Evolutionary conservation across 306 rosid genomes (phyloP).

Genomic region (Ammopiptanthus mongolicus): DNA sequence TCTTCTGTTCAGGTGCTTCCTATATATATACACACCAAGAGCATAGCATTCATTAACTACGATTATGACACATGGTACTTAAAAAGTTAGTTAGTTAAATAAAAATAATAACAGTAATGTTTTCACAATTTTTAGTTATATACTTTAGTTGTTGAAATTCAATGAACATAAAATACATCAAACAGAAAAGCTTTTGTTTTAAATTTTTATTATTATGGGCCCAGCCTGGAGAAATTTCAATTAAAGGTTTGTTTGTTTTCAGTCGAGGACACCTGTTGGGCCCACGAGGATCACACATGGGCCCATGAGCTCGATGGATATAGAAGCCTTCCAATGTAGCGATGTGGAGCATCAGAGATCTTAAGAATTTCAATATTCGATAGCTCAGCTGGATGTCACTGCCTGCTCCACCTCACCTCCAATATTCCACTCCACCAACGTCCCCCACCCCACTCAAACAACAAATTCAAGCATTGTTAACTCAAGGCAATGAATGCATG

Average conservation of each 20-base stretch:
- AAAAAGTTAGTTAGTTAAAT: too few species aligned
- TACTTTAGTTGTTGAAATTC: background rate
- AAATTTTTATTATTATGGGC: background rate
- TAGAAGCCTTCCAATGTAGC: background rate
- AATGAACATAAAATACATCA: background rate
- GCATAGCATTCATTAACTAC: too few species aligned
- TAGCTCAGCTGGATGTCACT: conserved; percentile 49
- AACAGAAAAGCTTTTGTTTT: background rate
- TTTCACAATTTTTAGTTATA: background rate
- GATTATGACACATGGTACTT: too few species aligned
- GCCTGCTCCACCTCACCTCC: background rate
- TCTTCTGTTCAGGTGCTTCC: too few species aligned
- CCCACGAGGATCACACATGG: conserved; percentile 20
- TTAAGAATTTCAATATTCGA: conserved; percentile 14
- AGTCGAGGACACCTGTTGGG: background rate
- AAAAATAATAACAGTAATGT: background rate
- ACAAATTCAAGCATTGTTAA: background rate
- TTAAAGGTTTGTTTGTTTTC: background rate
- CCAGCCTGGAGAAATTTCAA: background rate
- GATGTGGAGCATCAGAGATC: conserved; percentile 32
- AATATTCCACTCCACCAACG: conserved; percentile 17
- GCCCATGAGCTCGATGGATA: background rate
- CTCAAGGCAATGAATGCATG: too few species aligned
- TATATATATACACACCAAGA: too few species aligned
- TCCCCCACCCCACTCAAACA: background rate